phyloP scores from a whole-genome alignment of 202 grass and related monocot species.

The Elaeis oleifera region DNA sequence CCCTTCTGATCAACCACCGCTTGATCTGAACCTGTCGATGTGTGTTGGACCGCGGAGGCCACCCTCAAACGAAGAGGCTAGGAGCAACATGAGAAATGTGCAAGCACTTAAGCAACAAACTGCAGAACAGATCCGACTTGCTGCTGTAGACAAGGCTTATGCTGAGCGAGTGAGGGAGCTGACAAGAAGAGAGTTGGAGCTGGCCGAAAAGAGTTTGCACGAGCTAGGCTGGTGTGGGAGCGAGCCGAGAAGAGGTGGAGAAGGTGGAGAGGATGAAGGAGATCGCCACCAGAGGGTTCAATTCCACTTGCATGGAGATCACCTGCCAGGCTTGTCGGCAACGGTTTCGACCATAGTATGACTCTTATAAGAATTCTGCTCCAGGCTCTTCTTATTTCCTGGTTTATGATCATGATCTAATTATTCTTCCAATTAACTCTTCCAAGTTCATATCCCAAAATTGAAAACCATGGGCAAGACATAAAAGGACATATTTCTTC shows the following conservation, averaged over 20 bases:
- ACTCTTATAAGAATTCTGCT: no score
- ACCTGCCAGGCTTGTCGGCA: conserved; percentile 62
- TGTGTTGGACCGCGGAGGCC: conserved; percentile 22
- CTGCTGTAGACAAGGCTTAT: conserved; percentile 62
- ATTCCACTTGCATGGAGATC: conserved; percentile 48
- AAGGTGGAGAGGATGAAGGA: conserved; percentile 91
- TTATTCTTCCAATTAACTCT: no score
- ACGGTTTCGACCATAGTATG: conserved; percentile 38
- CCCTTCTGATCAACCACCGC: conserved; percentile 26
- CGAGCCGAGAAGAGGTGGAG: conserved; percentile 74
- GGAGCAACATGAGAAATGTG: conserved; percentile 9
- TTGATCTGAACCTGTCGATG: conserved; percentile 77
- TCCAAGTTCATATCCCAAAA: no score
- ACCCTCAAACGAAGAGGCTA: conserved; percentile 20
- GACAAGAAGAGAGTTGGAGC: conserved; percentile 62
- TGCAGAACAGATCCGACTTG: conserved; percentile 60
- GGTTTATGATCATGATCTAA: no score
- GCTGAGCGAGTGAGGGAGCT: conserved; percentile 66
- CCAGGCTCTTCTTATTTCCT: no score
- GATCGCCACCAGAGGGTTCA: conserved; percentile 47
- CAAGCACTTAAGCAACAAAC: conserved; percentile 44
- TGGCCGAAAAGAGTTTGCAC: conserved; percentile 73
- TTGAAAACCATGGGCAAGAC: no score
- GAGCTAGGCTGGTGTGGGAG: conserved; percentile 70
- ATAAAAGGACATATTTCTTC: no score